phyloP scores from a whole-genome alignment of 768 basidiomycete genomes.

The Mycena metata region DNA sequence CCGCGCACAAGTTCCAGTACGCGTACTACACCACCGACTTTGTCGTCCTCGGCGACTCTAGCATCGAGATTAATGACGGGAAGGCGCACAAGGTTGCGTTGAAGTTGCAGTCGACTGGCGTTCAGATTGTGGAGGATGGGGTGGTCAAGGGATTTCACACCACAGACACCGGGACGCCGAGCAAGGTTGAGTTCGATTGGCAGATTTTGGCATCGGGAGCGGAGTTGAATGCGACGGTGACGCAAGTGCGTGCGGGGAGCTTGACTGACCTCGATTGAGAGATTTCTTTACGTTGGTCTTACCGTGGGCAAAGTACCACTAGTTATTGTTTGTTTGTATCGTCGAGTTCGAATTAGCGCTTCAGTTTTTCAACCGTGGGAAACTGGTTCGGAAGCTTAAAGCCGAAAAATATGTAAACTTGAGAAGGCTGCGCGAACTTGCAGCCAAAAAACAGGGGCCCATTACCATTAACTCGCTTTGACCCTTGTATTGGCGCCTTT shows the following conservation, averaged over 20 bases:
- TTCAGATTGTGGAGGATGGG: not conserved
- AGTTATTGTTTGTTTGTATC: no score
- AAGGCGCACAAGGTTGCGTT: not conserved
- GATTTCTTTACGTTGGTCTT: no score
- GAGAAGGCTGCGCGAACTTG: no score
- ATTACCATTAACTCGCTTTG: no score
- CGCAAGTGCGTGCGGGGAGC: not conserved
- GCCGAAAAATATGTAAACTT: no score
- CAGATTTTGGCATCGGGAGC: constrained; percentile 6
- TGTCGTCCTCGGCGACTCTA: not conserved
- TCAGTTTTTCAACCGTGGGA: no score
- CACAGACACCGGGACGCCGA: not conserved
- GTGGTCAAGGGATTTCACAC: not conserved
- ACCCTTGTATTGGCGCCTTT: no score
- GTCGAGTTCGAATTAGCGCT: no score
- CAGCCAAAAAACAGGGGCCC: no score
- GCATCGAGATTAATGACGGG: not conserved
- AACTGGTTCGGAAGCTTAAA: no score
- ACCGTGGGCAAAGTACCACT: no score
- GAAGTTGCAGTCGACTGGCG: constrained; percentile 3
- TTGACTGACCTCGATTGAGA: no score
- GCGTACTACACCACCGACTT: not conserved
- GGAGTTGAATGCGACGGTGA: not conserved
- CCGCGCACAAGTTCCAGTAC: not conserved
- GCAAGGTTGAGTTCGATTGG: not conserved